Percentiles rank a stretch among this genome's conserved stretches.
phyloP scores from a whole-genome alignment of 495 filamentous ascomycete species.

The Penicillium atrosanguineum region DNA sequence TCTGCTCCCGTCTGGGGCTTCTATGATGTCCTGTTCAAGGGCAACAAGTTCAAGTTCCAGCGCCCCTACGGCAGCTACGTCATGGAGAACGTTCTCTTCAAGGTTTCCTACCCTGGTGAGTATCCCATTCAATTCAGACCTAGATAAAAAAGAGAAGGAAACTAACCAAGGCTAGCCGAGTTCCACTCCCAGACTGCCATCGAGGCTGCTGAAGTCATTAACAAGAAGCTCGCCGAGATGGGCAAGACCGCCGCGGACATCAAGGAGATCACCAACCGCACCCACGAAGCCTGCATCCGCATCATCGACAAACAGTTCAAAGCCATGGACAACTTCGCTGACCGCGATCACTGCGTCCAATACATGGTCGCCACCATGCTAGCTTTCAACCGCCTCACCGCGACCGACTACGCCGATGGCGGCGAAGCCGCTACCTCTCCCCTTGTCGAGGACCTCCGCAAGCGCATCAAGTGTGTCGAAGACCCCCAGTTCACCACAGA shows the following conservation, averaged over 20 bases:
- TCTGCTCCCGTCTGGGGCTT: slow-evolving; percentile 96
- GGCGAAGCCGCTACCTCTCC: slow-evolving; percentile 85
- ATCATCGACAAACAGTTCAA: slow-evolving; percentile 99
- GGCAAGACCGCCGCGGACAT: slow-evolving; percentile 95
- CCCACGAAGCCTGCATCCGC: slow-evolving; percentile 95
- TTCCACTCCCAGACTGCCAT: slow-evolving; percentile 99
- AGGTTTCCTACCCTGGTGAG: slow-evolving; percentile 93
- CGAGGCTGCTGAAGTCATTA: slow-evolving; percentile 85
- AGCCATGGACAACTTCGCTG: slow-evolving; percentile 98
- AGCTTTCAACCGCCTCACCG: slow-evolving; percentile 85
- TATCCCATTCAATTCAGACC: background rate
- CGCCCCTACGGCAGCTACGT: slow-evolving; percentile 95
- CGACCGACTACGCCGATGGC: slow-evolving; percentile 88
- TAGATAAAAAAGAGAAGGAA: background rate
- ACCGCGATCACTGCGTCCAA: slow-evolving; percentile 95
- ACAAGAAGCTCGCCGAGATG: slow-evolving; percentile 73
- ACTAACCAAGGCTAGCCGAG: slow-evolving; percentile 59
- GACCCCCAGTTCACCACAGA: slow-evolving; percentile 90
- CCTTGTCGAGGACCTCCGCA: slow-evolving; percentile 82
- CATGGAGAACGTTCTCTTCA: slow-evolving; percentile 99
- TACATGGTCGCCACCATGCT: slow-evolving; percentile 99
- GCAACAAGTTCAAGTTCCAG: slow-evolving; percentile 93
- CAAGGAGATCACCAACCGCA: slow-evolving; percentile 87
- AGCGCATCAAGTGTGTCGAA: slow-evolving; percentile 92
- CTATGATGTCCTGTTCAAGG: slow-evolving; percentile 97